phyloP scores from a whole-genome alignment of 1,284 basidiomycete species.

The Pseudozyma tsukubaensis region DNA sequence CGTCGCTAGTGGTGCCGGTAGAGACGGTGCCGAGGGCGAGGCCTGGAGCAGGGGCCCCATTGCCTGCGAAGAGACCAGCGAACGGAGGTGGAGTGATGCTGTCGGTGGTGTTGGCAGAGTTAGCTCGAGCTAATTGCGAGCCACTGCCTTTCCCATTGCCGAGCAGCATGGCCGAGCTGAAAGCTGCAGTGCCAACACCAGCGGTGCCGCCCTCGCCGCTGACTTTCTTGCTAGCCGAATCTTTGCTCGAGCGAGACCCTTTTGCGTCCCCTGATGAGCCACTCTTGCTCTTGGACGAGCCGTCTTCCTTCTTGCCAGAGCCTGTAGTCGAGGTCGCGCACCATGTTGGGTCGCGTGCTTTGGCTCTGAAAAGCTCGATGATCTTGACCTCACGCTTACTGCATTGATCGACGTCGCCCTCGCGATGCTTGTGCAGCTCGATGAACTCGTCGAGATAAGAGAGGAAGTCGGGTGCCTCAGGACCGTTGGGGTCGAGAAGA shows the following conservation, averaged over 20 bases:
- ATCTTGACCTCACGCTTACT: conserved; percentile 65
- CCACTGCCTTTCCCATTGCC: conserved; percentile 19
- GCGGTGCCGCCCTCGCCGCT: conserved; percentile 28
- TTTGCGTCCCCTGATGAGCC: background rate
- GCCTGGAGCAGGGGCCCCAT: conserved; percentile 23
- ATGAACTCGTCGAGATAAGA: conserved; percentile 64
- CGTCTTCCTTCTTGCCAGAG: conserved; percentile 18
- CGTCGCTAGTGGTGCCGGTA: conserved; percentile 40
- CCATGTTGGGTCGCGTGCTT: conserved; percentile 61
- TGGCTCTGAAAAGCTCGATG: conserved; percentile 63
- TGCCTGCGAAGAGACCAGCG: conserved; percentile 30
- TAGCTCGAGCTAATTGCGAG: conserved; percentile 26
- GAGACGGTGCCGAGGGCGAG: conserved; percentile 37
- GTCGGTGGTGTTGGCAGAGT: conserved; percentile 38
- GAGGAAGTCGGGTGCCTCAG: conserved; percentile 52
- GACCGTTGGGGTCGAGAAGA: conserved; percentile 55
- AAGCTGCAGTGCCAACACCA: conserved; percentile 41
- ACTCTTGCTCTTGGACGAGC: conserved; percentile 14
- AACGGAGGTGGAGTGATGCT: conserved; percentile 50
- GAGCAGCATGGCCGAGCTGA: conserved; percentile 45
- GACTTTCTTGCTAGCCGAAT: conserved; percentile 16
- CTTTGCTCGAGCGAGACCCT: conserved; percentile 9
- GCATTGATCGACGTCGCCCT: conserved; percentile 60
- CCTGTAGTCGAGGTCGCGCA: conserved; percentile 56
- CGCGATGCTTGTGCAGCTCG: conserved; percentile 51